Evolutionary conservation across 2,329 filamentous ascomycete species (phyloP), one percentile per base, ranked within the genome.

Genomic region (Epichloe brachyelytri): DNA sequence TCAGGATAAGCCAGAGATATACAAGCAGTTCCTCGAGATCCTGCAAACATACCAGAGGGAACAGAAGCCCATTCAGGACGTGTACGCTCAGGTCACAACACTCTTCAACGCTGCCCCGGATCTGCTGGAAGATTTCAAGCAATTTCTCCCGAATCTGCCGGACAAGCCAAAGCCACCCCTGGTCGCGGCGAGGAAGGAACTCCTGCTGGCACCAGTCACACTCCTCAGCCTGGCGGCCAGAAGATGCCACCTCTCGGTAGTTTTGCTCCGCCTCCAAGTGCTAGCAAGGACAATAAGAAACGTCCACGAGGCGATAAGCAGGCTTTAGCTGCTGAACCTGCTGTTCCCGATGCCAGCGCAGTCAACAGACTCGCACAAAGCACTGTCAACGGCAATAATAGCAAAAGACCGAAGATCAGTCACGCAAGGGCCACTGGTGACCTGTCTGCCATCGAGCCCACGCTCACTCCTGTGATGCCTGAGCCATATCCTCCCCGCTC

Each of bases 1-100:
- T 69, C 85, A 95, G 60, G 85, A 90, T 62, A 90, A 95, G 57
- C 93, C 93, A 6, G 93, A 98, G 65, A 97, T 98, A 55, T 98
- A 98, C 73, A 98, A 98, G 68, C 91, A 98, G 64, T 98, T 98
- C 63, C 77, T 98, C 33, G 93, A 98, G 66, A 98, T 98, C 46
- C 73, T 98, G 44, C 93, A 98, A 68, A 98, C 93, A 2, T 98
- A 98, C 62, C 93, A 98, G 68, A 82, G 93, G 52, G 93, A 98
- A 66, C 95, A 93, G 49, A 97, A 97, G 64, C 94, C 93, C 0
- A 98, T 98, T 38, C 90, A 96, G 65, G 93, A 98, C 67, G 93
- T 98, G 3, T 98, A 98, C 66, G 86, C 88, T 1, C 93, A 98
- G 67, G 93, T 98, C 22, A 98, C 94, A 0, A 86, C 85, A 34